Evolutionary conservation across 1,284 basidiomycete genomes (phyloP).

Genomic region (Takashimella koratensis): DNA sequence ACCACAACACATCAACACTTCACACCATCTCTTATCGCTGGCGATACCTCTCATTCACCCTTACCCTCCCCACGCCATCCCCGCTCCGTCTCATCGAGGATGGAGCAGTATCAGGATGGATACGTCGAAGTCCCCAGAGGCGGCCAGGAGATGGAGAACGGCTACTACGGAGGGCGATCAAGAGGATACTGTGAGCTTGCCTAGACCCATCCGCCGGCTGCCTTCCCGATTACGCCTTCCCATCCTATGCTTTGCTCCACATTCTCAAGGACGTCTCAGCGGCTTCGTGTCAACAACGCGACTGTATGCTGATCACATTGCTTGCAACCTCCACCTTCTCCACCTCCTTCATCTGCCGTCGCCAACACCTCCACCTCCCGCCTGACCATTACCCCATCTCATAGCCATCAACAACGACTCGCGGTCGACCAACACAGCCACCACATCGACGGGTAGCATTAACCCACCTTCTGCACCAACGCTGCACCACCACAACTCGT

Average conservation of each 20-base stretch:
- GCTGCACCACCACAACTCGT: background rate
- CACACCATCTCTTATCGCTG: background rate
- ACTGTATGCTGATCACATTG: too few relatives aligned
- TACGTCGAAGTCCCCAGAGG: constrained; percentile 17
- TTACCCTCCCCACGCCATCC: background rate
- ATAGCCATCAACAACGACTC: background rate
- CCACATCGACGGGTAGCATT: background rate
- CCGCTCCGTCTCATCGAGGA: background rate
- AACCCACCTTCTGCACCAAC: background rate
- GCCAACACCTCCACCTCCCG: background rate
- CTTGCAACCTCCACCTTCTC: constrained; percentile 5
- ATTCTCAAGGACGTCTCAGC: too few relatives aligned
- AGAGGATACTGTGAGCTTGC: constrained; percentile 16
- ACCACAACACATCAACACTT: too few relatives aligned
- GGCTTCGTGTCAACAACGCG: background rate
- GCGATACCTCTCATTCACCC: too few relatives aligned
- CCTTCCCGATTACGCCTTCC: too few relatives aligned
- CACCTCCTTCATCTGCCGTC: constrained; percentile 7
- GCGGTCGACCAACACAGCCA: background rate
- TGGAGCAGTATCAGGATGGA: constrained; percentile 19
- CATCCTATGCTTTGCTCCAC: constrained; percentile 1
- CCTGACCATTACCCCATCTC: background rate
- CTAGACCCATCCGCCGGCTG: background rate
- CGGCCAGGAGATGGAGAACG: constrained; percentile 10
- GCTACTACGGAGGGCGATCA: background rate